Base-by-base conservation (phyloP, 495 filamentous ascomycete species). In the Aspergillus leporis region DNA sequence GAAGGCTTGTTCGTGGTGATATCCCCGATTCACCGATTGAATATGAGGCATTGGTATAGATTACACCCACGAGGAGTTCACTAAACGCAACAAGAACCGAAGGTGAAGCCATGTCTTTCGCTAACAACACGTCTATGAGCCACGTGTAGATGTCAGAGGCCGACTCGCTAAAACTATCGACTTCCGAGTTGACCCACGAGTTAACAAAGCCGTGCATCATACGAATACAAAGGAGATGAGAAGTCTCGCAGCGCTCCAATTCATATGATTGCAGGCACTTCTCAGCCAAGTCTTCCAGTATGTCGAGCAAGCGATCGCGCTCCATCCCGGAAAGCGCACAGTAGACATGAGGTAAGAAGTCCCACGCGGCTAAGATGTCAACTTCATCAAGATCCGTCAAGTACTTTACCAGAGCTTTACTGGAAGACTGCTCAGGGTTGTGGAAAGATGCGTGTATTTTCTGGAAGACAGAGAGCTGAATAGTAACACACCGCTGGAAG, bases 141-240 rank as follows among this genome's bases (percentile, higher is more conserved):
- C 90, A 93, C 21, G 79, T 70, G 71, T 97, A 98, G n/a, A 98
- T 69, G 46, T 91, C 86, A 48, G 84, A 80, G 25, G 85, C 90
- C 54, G 81, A 77, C 1, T 83, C 80, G 16, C 77, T 78, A 18
- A 95, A 70, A n/a, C 83, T 77, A 32, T 79, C 78, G 23, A 74
- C 70, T 14, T 73, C 74, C 2, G 72, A 74, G 41, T 78, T 74
- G 21, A 76, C 81, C 90, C 91, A 96, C 55, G 87, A 73, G 23
- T 75, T 65, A 28, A 78, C 82, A 59, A 93, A 81, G 58, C 82
- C 80, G 51, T 78, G 78, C 78, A 97, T 80, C 61, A 90, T 74
- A 50, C 89, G 84, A 28, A 97, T 76, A 57, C 87, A 88, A 49
- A 90, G 65, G 28, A 81, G 78, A 40, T 91, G 73, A 9, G 90